Evolutionary conservation across 2,329 filamentous ascomycete species (phyloP), one percentile per base, ranked within the genome.

Genomic region (Verticillium dahliae): DNA sequence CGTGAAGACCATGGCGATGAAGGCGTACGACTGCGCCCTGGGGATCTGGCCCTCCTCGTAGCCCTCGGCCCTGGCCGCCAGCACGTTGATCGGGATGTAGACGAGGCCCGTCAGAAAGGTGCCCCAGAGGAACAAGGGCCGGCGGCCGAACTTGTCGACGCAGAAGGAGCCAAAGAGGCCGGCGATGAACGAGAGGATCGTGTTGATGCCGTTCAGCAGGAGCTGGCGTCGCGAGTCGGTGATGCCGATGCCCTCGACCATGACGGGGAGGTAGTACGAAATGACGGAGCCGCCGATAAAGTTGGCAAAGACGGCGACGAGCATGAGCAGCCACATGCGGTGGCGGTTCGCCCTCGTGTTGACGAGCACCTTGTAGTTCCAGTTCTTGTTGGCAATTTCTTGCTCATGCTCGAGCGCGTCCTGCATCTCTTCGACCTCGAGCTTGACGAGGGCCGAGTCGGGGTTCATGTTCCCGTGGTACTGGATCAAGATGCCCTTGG

Each of bases 281-380:
- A 81, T 75, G 11, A 81, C 70, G 54, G 74, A 77, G 67, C 81
- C 81, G 10, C 80, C 80, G 45, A 74, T 77, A 70, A 80, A 80
- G 67, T 82, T 78, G 0, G 78, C 79, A 66, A 81, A 80, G 27
- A 82, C 67, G 60, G 79, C 80, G 9, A 81, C 73, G 2, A 78
- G 79, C 56, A 78, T 69, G n/a, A 80, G 70, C 31, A 84, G 71
- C 57, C 76, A 68, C 39, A 84, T 70, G 56, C 81, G 73, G 63
- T 80, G 78, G 57, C 80, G 75, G 66, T 83, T 81, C 15, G 78
- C 77, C 56, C 73, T 73, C 11, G 79, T 81, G 63, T 72, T 71
- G 65, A 82, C 66, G 63, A 83, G 76, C 61, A 79, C 74, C 9
- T 75, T 64, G 67, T 79, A 82, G 57, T 71, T 74, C 63, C 74